These are phyloP conservation scores for Colletotrichum tofieldiae DNA, from an alignment of 2,329 filamentous ascomycete genomes.

Conservation along the genomic window DNA sequence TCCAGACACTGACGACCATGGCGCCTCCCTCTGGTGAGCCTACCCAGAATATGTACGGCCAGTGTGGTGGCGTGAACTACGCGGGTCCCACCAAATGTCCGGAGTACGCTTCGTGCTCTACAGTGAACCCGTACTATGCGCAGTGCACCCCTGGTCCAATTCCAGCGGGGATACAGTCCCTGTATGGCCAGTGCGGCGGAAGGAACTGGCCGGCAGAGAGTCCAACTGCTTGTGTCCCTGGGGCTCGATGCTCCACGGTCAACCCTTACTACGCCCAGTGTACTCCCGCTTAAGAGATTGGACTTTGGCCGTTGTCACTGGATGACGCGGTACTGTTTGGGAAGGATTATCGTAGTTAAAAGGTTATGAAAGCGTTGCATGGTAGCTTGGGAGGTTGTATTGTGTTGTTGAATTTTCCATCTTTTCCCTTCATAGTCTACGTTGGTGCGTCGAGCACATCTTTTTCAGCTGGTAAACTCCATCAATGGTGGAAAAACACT, in stretches of 20 bases:
- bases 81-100: slow-evolving; percentile 23
- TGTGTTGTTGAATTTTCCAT: not conserved
- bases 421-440: not conserved
- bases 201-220: slow-evolving; percentile 12
- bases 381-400: not conserved
- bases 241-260: slow-evolving; percentile 18
- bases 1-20: slow-evolving; percentile 8
- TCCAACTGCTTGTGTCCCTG: slow-evolving; percentile 22
- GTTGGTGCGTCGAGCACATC: not conserved
- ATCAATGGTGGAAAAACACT: rapidly evolving
- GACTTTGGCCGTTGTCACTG: not conserved
- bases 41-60: slow-evolving; percentile 21
- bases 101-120: slow-evolving; percentile 16
- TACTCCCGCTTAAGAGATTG: slow-evolving; percentile 1
- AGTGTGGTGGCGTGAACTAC: slow-evolving; percentile 30
- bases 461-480: not conserved
- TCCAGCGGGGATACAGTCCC: not conserved
- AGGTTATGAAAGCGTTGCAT: not conserved
- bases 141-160: slow-evolving; percentile 28
- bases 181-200: slow-evolving; percentile 33
- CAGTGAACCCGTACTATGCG: slow-evolving; percentile 23
- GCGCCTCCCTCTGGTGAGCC: not conserved
- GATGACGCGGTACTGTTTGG: not conserved
- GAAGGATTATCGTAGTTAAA: not conserved
- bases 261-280: slow-evolving; percentile 37